Evolutionary conservation across 2,329 filamentous ascomycete genomes (phyloP), one percentile per base, ranked within the genome.

Genomic region (Cladophialophora carrionii): DNA sequence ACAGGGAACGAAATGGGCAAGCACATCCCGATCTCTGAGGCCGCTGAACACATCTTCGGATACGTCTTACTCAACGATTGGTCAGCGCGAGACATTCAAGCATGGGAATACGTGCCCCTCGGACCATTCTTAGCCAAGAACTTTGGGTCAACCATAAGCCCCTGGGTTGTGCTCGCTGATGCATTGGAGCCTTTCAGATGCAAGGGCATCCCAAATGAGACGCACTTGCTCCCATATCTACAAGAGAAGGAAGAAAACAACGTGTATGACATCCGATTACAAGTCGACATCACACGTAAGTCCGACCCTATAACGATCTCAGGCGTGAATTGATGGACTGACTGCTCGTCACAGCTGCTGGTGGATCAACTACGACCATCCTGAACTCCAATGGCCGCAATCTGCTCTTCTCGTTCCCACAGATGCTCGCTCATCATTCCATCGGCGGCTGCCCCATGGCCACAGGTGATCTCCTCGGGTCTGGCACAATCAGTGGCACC

Each of bases 41-140:
- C 91, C 0, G 86, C 88, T 60, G 84, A 90, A 20, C 83, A 87
- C 72, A 82, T 96, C 31, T 95, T 95, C 73, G 91, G 91, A 14
- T 82, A 91, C 29, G 91, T 95, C 0, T 78, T 96, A 63, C 85
- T 96, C 82, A 96, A 96, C 71, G 91, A 96, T 77, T 96, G 91
- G 91, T 91, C 88, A 61, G 91, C 91, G 4, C 82, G 91, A 68
- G 91, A 95, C 71, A 88, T 95, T 57, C 91, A 96, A 74, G 84
- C 85, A 0, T 95, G 90, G 90, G 91, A 96, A 76, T 93, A 93
- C 71, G 84, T 93, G 8, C 91, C 91, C 0, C 79, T 94, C 7
- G 91, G 91, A 0, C 91, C 91, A 0, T 94, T 95, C 79, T 92
- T 91, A 67, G 83, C 87, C 26, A 95, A 96, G 83, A 94, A 93